These are phyloP conservation scores for Candida ortonii DNA, from an alignment of 805 yeast species.

Conservation along the genomic window DNA sequence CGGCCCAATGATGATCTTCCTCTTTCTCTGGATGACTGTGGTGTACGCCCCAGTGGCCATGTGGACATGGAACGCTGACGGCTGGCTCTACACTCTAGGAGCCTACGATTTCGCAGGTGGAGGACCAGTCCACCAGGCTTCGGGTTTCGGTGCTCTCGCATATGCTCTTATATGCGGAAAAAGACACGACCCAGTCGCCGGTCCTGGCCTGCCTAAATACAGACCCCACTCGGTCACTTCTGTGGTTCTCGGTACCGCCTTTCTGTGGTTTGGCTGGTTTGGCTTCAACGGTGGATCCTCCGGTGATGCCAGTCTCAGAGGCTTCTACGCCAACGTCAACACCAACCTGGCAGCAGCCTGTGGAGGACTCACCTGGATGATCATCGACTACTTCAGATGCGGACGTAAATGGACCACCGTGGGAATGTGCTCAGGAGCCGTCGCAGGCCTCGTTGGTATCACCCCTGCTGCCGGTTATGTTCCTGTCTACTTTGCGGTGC, in stretches of 20 bases:
- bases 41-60: conserved; percentile 95
- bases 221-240: conserved; percentile 91
- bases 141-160: conserved; percentile 93
- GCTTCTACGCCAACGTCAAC: conserved; percentile 90
- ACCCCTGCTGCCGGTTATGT: conserved; percentile 98
- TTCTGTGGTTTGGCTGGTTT: conserved; percentile 98
- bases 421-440: conserved; percentile 90
- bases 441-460: conserved; percentile 91
- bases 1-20: conserved; percentile 93
- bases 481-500: conserved; percentile 84
- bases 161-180: conserved; percentile 90
- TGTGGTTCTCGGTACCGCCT: conserved; percentile 87
- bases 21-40: conserved; percentile 90
- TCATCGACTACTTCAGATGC: conserved; percentile 80
- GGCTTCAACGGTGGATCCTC: conserved; percentile 99
- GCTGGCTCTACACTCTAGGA: conserved; percentile 85
- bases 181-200: conserved; percentile 78
- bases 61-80: conserved; percentile 96
- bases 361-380: conserved; percentile 94
- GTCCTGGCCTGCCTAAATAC: conserved; percentile 75
- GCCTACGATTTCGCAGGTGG: conserved; percentile 97
- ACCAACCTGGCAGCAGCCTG: conserved; percentile 91
- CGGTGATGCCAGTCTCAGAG: conserved; percentile 88
- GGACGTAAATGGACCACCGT: conserved; percentile 91
- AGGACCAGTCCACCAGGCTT: conserved; percentile 94